A percentile compares a stretch with the other conserved stretches of the same genome.
phyloP scores from a whole-genome alignment of 176 grass and related monocot genomes.

The Pontederia crassipes region DNA sequence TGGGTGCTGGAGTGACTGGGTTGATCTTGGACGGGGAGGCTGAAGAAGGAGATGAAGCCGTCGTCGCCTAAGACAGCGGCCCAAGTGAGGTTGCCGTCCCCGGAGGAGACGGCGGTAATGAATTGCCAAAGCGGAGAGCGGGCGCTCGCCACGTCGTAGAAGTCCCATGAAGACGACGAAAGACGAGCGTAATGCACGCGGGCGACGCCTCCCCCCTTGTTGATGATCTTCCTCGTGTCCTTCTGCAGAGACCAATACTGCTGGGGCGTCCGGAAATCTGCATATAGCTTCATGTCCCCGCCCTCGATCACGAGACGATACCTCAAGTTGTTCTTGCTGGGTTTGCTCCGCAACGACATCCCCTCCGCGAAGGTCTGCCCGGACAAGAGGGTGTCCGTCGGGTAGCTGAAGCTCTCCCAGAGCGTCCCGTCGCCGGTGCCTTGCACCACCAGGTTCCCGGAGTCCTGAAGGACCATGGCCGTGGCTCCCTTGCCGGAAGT shows the following conservation, averaged over 20 bases:
- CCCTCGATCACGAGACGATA: constrained; percentile 62
- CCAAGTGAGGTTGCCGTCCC: constrained; percentile 35
- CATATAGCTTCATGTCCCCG: constrained; percentile 58
- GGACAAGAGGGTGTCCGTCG: constrained; percentile 72
- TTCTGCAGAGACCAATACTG: constrained; percentile 68
- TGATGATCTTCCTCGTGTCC: constrained; percentile 37
- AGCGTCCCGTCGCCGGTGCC: constrained; percentile 35
- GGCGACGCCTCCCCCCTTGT: constrained; percentile 28
- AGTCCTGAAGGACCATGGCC: constrained; percentile 58
- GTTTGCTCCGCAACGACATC: constrained; percentile 45
- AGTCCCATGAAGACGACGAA: constrained; percentile 52
- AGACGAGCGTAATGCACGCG: constrained; percentile 52
- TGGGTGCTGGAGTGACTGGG: constrained; percentile 3
- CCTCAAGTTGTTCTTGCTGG: constrained; percentile 40
- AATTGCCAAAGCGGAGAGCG: constrained; percentile 44
- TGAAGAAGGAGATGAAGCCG: constrained; percentile 50
- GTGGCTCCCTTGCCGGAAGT: constrained; percentile 32
- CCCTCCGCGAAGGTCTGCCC: constrained; percentile 58
- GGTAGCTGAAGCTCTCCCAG: constrained; percentile 88
- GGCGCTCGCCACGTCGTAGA: constrained; percentile 47
- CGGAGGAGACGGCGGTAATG: constrained; percentile 10
- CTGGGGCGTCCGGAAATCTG: constrained; percentile 39
- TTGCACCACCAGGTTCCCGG: constrained; percentile 65
- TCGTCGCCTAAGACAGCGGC: constrained; percentile 34
- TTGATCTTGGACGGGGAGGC: constrained; percentile 23